Evolutionary conservation across 2,329 filamentous ascomycete genomes (phyloP).

Genomic region (Lachnellula hyalina): DNA sequence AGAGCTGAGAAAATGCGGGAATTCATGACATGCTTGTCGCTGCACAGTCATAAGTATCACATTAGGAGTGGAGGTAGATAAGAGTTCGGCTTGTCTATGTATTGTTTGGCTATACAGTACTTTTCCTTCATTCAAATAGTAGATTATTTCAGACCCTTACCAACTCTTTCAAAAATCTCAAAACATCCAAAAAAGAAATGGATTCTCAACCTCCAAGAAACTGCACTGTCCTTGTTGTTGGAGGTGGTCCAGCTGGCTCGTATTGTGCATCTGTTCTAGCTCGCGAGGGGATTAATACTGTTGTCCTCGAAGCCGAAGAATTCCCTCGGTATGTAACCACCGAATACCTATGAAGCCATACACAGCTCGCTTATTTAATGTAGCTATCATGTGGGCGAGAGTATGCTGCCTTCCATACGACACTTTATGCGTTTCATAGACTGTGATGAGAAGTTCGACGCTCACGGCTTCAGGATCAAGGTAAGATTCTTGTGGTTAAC

Average conservation of each 20-base stretch:
- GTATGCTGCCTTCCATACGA: slow-evolving; percentile 35
- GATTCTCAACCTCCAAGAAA: background rate
- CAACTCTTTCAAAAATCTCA: background rate
- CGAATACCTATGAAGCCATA: background rate
- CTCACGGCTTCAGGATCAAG: slow-evolving; percentile 39
- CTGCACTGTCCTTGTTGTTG: slow-evolving; percentile 33
- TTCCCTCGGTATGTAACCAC: slow-evolving; percentile 33
- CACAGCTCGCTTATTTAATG: background rate
- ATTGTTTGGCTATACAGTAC: no score
- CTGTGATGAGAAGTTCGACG: slow-evolving; percentile 35
- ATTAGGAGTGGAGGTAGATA: no score
- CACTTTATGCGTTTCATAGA: slow-evolving; percentile 42
- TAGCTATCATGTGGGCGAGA: slow-evolving; percentile 34
- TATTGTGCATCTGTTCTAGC: slow-evolving; percentile 40
- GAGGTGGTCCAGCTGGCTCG: slow-evolving; percentile 42
- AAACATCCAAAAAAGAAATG: background rate
- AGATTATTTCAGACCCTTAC: no score
- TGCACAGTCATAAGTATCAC: no score
- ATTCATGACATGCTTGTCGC: no score
- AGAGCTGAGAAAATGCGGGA: no score
- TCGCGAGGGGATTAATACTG: slow-evolving; percentile 39
- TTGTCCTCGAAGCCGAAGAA: slow-evolving; percentile 41
- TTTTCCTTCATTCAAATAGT: no score
- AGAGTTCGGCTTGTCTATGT: no score
- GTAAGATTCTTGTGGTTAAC: slow-evolving; percentile 9